Conservation (phyloP, 495 filamentous ascomycete genomes). For the Daldinia bambusicola region DNA sequence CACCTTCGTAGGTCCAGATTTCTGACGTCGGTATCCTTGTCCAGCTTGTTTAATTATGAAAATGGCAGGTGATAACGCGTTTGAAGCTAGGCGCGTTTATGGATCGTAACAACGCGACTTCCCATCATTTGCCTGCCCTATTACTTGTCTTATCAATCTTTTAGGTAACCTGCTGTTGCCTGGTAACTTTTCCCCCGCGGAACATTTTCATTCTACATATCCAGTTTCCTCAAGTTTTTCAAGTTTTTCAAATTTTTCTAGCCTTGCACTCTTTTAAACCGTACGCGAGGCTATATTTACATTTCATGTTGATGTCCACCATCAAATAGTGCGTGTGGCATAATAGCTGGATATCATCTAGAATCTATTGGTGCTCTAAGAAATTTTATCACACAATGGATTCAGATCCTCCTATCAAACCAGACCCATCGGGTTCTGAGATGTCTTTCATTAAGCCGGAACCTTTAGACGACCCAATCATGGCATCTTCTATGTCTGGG, state of each 20-base stretch:
- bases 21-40: background rate
- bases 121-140: background rate
- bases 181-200: background rate
- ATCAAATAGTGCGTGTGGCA: background rate
- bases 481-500: background rate
- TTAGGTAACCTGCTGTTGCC: background rate
- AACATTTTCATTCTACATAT: background rate
- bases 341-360: too few relatives aligned
- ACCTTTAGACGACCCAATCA: background rate
- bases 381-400: background rate
- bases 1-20: background rate
- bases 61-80: constrained; percentile 4
- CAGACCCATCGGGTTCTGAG: background rate
- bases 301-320: background rate
- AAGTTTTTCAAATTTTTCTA: background rate
- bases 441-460: background rate
- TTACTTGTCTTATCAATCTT: background rate
- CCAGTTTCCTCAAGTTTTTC: background rate
- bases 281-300: background rate
- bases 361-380: background rate
- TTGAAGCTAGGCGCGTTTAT: background rate
- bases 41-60: background rate
- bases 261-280: background rate
- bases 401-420: background rate
- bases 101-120: background rate